Percentiles rank a stretch among this genome's conserved stretches.
phyloP scores from a whole-genome alignment of 768 basidiomycete genomes.

The Boletus barrowsii region DNA sequence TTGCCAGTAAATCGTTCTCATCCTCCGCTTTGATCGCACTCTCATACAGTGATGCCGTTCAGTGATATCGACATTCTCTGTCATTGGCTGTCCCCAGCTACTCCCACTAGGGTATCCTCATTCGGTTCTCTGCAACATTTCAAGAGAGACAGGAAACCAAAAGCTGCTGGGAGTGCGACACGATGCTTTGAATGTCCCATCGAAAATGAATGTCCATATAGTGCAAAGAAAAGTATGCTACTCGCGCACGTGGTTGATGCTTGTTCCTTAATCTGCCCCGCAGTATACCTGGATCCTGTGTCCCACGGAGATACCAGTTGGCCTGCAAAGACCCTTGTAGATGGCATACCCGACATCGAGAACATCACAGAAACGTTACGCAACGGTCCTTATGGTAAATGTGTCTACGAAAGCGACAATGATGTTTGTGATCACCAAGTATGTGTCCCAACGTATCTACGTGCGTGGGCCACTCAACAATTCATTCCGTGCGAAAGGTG shows the following conservation, averaged over 20 bases:
- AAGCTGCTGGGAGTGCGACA: conserved; percentile 59
- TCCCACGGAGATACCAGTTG: conserved; percentile 45
- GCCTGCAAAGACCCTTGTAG: conserved; percentile 69
- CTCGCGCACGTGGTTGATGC: background rate
- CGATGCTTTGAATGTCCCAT: conserved; percentile 77
- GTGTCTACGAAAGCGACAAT: conserved; percentile 82
- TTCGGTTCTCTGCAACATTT: conserved; percentile 88
- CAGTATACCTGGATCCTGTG: conserved; percentile 83
- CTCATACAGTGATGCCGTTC: conserved; percentile 4
- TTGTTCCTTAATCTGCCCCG: background rate
- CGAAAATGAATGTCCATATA: conserved; percentile 76
- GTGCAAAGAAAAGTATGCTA: conserved; percentile 74
- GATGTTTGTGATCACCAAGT: conserved; percentile 88
- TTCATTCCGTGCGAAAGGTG: conserved; percentile 39
- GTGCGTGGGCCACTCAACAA: background rate
- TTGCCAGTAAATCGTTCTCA: conserved; percentile 64
- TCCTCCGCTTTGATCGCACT: background rate
- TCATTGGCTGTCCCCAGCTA: conserved; percentile 67
- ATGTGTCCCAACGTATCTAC: background rate
- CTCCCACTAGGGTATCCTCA: conserved; percentile 69
- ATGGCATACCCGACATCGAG: conserved; percentile 84
- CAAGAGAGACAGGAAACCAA: conserved; percentile 67
- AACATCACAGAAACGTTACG: conserved; percentile 73
- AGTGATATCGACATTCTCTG: conserved; percentile 87
- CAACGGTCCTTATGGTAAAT: conserved; percentile 70